Conservation (phyloP, 1,284 basidiomycete species). For the Moesziomyces globuligerus region DNA sequence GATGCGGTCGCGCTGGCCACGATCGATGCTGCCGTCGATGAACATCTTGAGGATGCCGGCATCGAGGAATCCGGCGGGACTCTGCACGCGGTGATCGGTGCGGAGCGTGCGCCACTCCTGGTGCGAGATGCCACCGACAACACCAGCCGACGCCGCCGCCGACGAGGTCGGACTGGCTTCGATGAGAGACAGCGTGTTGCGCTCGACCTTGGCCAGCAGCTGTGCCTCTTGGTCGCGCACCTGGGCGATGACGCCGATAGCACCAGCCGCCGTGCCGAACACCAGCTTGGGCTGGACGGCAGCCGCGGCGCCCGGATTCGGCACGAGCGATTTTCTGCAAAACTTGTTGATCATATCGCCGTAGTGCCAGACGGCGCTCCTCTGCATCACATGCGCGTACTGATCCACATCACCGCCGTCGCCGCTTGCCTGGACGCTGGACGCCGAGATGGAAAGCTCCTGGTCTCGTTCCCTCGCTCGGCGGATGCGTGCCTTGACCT, state of each 20-base stretch:
- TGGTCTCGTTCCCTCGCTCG: constrained; percentile 24
- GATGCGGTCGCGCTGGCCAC: constrained; percentile 17
- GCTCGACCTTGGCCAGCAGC: constrained; percentile 47
- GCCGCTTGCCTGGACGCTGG: not conserved
- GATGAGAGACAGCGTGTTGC: constrained; percentile 46
- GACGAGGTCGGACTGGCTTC: not conserved
- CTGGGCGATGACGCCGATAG: constrained; percentile 51
- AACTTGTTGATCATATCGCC: constrained; percentile 65
- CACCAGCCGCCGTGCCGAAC: constrained; percentile 59
- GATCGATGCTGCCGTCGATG: constrained; percentile 29
- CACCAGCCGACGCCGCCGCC: constrained; percentile 8
- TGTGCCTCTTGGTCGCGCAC: constrained; percentile 26
- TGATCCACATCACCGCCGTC: constrained; percentile 11
- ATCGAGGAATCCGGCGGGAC: constrained; percentile 54
- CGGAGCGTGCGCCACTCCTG: constrained; percentile 60
- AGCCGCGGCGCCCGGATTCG: constrained; percentile 12
- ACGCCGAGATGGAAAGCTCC: constrained; percentile 8
- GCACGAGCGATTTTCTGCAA: constrained; percentile 24
- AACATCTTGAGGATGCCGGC: constrained; percentile 53
- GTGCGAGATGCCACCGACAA: constrained; percentile 44
- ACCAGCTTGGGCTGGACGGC: constrained; percentile 30
- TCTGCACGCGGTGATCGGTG: constrained; percentile 61
- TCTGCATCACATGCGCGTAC: constrained; percentile 57
- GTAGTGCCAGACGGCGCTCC: constrained; percentile 59
- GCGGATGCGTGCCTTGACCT: constrained; percentile 36